Evolutionary conservation across 2,329 filamentous ascomycete genomes (phyloP).

Genomic region (Aspergillus thermomutatus): DNA sequence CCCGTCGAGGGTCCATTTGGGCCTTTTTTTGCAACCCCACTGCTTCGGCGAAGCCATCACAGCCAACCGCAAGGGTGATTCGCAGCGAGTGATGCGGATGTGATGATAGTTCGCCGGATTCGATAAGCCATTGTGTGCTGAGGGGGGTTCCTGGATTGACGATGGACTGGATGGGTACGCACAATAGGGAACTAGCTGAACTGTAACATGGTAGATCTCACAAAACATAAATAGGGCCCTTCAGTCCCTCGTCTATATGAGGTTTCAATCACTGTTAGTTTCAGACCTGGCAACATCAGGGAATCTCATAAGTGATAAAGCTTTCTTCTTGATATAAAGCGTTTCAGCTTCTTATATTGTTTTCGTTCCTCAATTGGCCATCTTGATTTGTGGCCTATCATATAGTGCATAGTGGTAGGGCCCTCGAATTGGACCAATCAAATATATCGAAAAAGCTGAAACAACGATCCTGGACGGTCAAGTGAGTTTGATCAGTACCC

Average conservation of each 20-base stretch:
- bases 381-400: conserved; percentile 33
- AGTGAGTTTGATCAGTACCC: conserved; percentile 32
- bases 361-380: conserved; percentile 18
- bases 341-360: conserved; percentile 22
- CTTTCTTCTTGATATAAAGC: conserved; percentile 14
- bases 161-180: conserved; percentile 15
- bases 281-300: conserved; percentile 26
- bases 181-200: conserved; percentile 18
- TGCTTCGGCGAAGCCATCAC: conserved; percentile 24
- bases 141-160: conserved; percentile 29
- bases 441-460: conserved; percentile 28
- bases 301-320: conserved; percentile 20
- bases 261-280: conserved; percentile 30
- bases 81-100: conserved; percentile 26
- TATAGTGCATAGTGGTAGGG: conserved; percentile 24
- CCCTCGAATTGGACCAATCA: conserved; percentile 31
- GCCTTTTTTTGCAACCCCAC: conserved; percentile 36
- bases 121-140: conserved; percentile 32
- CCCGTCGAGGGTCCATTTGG: conserved; percentile 29
- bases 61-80: conserved; percentile 32
- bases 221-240: conserved; percentile 41
- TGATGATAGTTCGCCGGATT: conserved; percentile 29
- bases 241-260: conserved; percentile 24
- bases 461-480: conserved; percentile 27
- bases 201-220: conserved; percentile 24